Evolutionary conservation across 2,329 filamentous ascomycete genomes (phyloP).

Genomic region (Fusarium sp.): DNA sequence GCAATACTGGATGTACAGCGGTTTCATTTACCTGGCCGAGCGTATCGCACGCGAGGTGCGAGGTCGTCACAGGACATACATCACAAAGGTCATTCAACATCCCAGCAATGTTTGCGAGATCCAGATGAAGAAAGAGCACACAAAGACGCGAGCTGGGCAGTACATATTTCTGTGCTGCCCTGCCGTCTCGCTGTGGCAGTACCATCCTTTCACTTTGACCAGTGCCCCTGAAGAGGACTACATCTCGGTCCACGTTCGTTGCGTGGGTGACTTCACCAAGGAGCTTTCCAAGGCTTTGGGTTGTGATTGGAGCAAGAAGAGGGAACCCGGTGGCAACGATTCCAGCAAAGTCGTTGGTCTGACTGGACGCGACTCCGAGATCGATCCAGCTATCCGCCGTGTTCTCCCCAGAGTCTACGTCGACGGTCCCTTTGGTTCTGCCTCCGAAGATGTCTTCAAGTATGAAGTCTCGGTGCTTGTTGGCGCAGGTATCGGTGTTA

Average conservation of each 20-base stretch:
- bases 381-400: constrained; percentile 75
- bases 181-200: constrained; percentile 87
- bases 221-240: constrained; percentile 91
- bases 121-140: constrained; percentile 90
- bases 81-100: constrained; percentile 90
- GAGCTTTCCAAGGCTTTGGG: constrained; percentile 75
- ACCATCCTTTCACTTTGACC: constrained; percentile 87
- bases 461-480: constrained; percentile 83
- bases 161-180: constrained; percentile 92
- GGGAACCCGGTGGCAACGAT: constrained; percentile 40
- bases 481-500: constrained; percentile 84
- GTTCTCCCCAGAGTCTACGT: constrained; percentile 83
- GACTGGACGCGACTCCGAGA: constrained; percentile 64
- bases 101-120: constrained; percentile 90
- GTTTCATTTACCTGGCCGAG: constrained; percentile 82
- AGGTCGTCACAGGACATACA: constrained; percentile 83
- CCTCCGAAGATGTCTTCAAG: constrained; percentile 90
- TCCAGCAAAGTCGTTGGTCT: constrained; percentile 76
- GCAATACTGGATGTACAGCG: constrained; percentile 90
- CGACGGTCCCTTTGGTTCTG: constrained; percentile 85
- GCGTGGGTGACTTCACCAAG: constrained; percentile 83
- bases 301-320: constrained; percentile 72
- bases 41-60: constrained; percentile 80
- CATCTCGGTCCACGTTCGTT: constrained; percentile 85
- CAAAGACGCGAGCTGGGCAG: constrained; percentile 81